Evolutionary conservation across 176 grass and related monocot genomes (phyloP), one percentile per base, ranked within the genome.

Genomic region (Aegilops tauschii): DNA sequence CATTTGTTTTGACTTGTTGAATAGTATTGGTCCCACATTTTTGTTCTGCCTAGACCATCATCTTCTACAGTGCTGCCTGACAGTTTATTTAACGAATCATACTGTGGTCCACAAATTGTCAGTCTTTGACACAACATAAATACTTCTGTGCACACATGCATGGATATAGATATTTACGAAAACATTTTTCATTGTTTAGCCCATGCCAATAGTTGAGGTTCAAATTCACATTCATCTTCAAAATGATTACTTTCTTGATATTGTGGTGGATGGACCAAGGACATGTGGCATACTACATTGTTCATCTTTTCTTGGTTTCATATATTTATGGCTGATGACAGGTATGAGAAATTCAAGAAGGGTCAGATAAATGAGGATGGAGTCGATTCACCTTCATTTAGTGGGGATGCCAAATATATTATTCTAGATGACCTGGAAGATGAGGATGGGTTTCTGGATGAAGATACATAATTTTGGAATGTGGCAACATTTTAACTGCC

Each of bases 341-440:
- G 97, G 90, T 99, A 99, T 85, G 90, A 96, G 69, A 99, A 94
- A 94, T 89, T 93, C 47, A 99, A 93, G 68, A 96, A 56, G 74
- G 90, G 89, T 8, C 90, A 87, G 5, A 80, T 73, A 76, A 82
- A 50, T 64, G 92, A 94, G 78, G 86, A 87, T 69, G 92, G 87
- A 32, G 7, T 68, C 17, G 75, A 85, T 73, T 89, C 90, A 85
- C 68, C 79, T 54, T 88, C 82, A 32, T 86, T 85, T 71, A 91
- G 89, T 93, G 92, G 77, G 78, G 92, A 85, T 67, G 76, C 89
- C 82, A 99, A 92, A 90, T 99, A 99, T 82, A 92, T 96, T 76
- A 94, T 99, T 90, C 89, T 99, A 69, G 97, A 99, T 80, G 87
- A 96, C 83, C 82, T 92, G 81, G 97, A 99, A 92, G 92, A 84